A percentile compares a stretch with the other conserved stretches of the same genome.
Evolutionary conservation across 306 rosid genomes (phyloP).

Genomic region (Rubus idaeus): DNA sequence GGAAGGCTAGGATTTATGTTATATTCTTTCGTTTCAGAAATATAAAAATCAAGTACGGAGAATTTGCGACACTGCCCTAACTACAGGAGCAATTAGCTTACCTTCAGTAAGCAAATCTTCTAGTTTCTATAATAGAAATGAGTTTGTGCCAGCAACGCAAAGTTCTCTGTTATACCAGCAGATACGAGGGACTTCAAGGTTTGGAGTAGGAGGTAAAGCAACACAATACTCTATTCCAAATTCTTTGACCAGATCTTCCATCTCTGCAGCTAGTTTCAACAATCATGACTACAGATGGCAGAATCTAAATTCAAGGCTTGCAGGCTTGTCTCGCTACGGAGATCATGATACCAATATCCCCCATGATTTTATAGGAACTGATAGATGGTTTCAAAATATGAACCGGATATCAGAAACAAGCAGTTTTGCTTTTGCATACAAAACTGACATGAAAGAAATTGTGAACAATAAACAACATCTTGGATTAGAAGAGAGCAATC

Average conservation of each 20-base stretch:
- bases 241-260: background rate
- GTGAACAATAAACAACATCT: background rate
- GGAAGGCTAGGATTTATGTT: background rate
- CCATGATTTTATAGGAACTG: background rate
- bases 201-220: slow-evolving; percentile 6
- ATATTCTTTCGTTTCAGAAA: slow-evolving; percentile 26
- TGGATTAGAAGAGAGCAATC: slow-evolving; percentile 1
- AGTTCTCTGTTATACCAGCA: background rate
- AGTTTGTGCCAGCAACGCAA: slow-evolving; percentile 8
- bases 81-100: background rate
- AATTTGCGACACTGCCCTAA: background rate
- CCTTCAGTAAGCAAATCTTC: slow-evolving; percentile 7
- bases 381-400: slow-evolving; percentile 12
- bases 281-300: slow-evolving; percentile 8
- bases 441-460: background rate
- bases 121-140: background rate
- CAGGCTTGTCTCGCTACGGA: slow-evolving; percentile 2
- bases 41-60: slow-evolving; percentile 26
- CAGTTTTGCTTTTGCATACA: background rate
- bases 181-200: background rate
- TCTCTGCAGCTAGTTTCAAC: background rate
- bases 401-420: background rate
- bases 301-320: background rate
- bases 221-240: background rate
- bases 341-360: slow-evolving; percentile 5